phyloP scores from a whole-genome alignment of 805 yeast genomes.

The Starmerella roubikii region DNA sequence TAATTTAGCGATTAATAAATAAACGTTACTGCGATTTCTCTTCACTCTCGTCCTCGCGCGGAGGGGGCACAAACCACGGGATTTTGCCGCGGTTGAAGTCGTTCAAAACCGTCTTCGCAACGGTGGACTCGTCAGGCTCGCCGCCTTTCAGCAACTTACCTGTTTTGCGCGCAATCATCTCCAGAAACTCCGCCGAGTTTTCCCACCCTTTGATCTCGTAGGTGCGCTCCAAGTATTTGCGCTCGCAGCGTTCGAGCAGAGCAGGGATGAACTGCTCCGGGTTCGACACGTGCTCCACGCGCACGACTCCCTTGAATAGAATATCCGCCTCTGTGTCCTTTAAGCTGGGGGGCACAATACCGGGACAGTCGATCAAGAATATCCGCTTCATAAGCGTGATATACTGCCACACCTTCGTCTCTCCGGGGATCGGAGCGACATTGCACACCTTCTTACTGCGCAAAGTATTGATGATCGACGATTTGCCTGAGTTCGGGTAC shows the following conservation, averaged over 20 bases:
- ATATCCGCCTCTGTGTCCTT: slow-evolving; percentile 87
- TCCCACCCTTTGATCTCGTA: slow-evolving; percentile 88
- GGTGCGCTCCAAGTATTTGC: slow-evolving; percentile 85
- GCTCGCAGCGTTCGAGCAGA: slow-evolving; percentile 68
- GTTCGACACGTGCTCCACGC: slow-evolving; percentile 92
- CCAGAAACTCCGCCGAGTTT: slow-evolving; percentile 64
- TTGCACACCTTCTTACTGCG: slow-evolving; percentile 90
- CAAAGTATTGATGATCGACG: slow-evolving; percentile 85
- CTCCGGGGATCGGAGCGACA: slow-evolving; percentile 98
- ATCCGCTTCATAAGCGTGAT: slow-evolving; percentile 93
- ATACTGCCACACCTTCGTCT: slow-evolving; percentile 98
- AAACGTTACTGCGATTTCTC: slow-evolving; percentile 1
- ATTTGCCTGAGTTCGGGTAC: slow-evolving; percentile 96
- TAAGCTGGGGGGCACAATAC: slow-evolving; percentile 91
- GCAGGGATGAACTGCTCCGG: slow-evolving; percentile 95
- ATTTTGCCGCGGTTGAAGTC: slow-evolving; percentile 95
- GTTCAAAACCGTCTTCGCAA: slow-evolving; percentile 76
- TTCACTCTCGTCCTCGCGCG: slow-evolving; percentile 44
- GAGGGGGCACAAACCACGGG: slow-evolving; percentile 97
- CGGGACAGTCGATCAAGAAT: slow-evolving; percentile 94
- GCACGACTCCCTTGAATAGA: slow-evolving; percentile 88
- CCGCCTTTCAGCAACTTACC: slow-evolving; percentile 94
- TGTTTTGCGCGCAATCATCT: slow-evolving; percentile 78
- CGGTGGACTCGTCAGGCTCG: slow-evolving; percentile 91
- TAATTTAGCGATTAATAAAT: neutral